Evolutionary conservation across 176 grass and related monocot species (phyloP).

Genomic region (Hyparrhenia diplandra): DNA sequence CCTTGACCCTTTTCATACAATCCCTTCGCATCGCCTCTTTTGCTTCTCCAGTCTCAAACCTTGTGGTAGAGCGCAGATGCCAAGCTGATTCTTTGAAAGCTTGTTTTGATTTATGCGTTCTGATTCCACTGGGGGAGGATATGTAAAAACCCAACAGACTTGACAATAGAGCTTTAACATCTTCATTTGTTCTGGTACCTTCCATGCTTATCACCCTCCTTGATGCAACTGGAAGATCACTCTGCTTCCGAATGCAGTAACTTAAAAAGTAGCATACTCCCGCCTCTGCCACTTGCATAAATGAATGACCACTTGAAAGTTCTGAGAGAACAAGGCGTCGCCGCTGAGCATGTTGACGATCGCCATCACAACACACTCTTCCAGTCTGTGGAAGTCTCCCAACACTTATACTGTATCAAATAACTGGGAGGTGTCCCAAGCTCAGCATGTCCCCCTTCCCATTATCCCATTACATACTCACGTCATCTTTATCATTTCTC

Average conservation of each 20-base stretch:
- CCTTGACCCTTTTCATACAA: constrained; percentile 74
- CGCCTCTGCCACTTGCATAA: constrained; percentile 39
- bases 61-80: constrained; percentile 52
- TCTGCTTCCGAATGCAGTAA: constrained; percentile 46
- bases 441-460: too few species aligned
- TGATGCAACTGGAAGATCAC: constrained; percentile 30
- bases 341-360: constrained; percentile 81
- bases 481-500: too few species aligned
- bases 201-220: constrained; percentile 45
- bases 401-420: constrained; percentile 72
- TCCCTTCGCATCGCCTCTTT: constrained; percentile 80
- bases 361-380: constrained; percentile 59
- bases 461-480: too few species aligned
- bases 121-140: constrained; percentile 47
- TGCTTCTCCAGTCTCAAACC: constrained; percentile 53
- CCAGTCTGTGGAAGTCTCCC: constrained; percentile 66
- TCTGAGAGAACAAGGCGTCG: constrained; percentile 78
- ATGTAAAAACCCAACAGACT: constrained; percentile 60
- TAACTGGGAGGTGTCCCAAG: too few species aligned
- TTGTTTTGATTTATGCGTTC: constrained; percentile 49
- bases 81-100: constrained; percentile 53
- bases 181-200: constrained; percentile 60
- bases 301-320: constrained; percentile 47
- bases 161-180: constrained; percentile 69
- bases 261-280: constrained; percentile 26